Evolutionary conservation across 2,329 filamentous ascomycete species (phyloP).

Genomic region (Fusarium clavum): DNA sequence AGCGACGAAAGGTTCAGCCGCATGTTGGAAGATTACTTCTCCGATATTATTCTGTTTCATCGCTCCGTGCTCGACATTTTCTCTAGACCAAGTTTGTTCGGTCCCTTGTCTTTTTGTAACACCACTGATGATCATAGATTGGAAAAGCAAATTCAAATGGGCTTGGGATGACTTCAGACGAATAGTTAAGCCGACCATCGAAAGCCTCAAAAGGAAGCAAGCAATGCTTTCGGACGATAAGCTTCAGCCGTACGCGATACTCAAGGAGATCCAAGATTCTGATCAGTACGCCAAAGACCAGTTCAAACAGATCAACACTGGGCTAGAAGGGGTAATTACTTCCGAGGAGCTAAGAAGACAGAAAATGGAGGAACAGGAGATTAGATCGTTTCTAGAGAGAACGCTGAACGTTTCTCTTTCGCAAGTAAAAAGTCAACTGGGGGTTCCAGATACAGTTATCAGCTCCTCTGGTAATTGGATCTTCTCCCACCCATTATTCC

Average conservation of each 20-base stretch:
- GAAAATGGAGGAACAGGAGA: accelerated
- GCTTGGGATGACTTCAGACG: background rate
- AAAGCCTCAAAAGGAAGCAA: constrained; percentile 1
- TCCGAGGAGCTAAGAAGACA: accelerated
- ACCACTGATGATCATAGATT: background rate
- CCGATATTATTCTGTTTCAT: background rate
- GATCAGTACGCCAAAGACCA: accelerated
- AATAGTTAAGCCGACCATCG: accelerated
- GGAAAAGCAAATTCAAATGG: accelerated
- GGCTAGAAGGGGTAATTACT: background rate
- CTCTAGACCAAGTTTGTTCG: background rate
- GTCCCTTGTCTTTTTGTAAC: accelerated
- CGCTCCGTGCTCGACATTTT: background rate
- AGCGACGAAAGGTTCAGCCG: accelerated
- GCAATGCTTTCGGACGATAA: background rate
- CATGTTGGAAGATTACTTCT: constrained; percentile 3
- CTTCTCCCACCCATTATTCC: accelerated
- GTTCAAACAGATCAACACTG: accelerated
- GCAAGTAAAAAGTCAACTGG: accelerated
- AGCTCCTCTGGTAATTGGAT: background rate
- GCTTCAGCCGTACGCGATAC: background rate
- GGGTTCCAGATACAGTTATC: accelerated
- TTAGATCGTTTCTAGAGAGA: background rate
- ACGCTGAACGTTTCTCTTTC: accelerated
- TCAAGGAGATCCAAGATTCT: background rate